Evolutionary conservation across 768 basidiomycete species (phyloP).

Genomic region (Lyophyllum decastes): DNA sequence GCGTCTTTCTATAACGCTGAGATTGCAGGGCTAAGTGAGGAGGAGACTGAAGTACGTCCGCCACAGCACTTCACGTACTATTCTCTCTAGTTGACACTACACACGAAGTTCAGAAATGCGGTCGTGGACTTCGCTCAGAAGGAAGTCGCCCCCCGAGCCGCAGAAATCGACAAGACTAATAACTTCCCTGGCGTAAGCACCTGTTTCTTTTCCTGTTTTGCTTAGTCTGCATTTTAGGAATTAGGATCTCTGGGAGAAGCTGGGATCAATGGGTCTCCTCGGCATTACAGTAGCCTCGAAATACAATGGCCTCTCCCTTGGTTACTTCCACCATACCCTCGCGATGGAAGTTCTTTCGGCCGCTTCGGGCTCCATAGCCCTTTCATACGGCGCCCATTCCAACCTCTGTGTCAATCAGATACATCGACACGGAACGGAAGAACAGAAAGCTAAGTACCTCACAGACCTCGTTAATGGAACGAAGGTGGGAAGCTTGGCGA

Average conservation of each 20-base stretch:
- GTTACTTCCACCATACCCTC: conserved; percentile 85
- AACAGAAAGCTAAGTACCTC: conserved; percentile 84
- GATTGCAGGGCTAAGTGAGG: conserved; percentile 75
- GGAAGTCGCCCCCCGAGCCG: conserved; percentile 85
- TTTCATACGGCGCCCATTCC: conserved; percentile 91
- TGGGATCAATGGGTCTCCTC: conserved; percentile 91
- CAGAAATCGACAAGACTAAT: conserved; percentile 84
- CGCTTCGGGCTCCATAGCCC: conserved; percentile 88
- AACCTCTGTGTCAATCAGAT: conserved; percentile 90
- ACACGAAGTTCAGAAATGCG: conserved; percentile 75
- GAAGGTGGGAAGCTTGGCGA: conserved; percentile 88
- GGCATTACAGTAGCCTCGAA: conserved; percentile 82
- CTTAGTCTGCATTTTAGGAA: conserved; percentile 8
- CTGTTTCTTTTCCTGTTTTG: background rate
- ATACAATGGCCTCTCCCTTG: conserved; percentile 81
- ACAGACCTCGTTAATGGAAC: conserved; percentile 77
- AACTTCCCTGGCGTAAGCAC: conserved; percentile 68
- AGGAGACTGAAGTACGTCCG: conserved; percentile 70
- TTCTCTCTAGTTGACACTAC: conserved; percentile 1
- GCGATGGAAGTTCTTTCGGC: conserved; percentile 95
- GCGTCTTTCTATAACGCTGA: conserved; percentile 72
- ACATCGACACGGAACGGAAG: conserved; percentile 78
- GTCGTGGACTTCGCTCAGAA: conserved; percentile 78
- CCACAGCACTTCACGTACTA: background rate
- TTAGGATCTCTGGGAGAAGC: conserved; percentile 85